Evolutionary conservation across 306 rosid genomes (phyloP).

Genomic region (Rosa multiflora): DNA sequence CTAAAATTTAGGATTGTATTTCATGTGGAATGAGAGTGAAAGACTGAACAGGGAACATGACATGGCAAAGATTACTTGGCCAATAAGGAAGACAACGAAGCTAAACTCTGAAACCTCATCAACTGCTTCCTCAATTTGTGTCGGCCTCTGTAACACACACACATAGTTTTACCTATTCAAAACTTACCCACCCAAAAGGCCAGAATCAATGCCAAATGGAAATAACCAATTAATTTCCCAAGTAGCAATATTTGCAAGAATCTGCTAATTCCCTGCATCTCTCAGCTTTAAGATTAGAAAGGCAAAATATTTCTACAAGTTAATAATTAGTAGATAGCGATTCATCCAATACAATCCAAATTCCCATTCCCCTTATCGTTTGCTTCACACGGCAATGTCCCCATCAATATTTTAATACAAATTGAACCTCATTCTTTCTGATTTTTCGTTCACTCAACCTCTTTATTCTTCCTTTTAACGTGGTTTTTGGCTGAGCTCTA

Average conservation of each 20-base stretch:
- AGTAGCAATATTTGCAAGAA: not conserved
- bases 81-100: not conserved
- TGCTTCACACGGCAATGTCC: not conserved
- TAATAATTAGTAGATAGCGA: slow-evolving; percentile 7
- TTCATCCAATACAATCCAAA: slow-evolving; percentile 1
- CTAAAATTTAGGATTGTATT: not conserved
- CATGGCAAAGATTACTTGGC: not conserved
- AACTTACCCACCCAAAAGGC: not conserved
- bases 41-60: not conserved
- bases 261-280: not conserved
- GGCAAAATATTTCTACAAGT: not conserved
- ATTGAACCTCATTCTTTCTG: not conserved
- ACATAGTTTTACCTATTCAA: slow-evolving; percentile 1
- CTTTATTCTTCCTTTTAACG: not conserved
- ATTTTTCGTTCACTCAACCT: not conserved
- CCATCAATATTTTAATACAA: not conserved
- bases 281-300: not conserved
- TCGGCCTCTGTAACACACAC: not conserved
- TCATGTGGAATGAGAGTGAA: slow-evolving; percentile 1
- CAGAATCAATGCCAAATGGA: slow-evolving; percentile 9
- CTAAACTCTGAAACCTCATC: not conserved
- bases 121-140: not conserved
- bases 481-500: slow-evolving; percentile 11
- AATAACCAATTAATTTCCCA: no score
- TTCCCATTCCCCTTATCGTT: not conserved